Conservation (phyloP, 1,284 basidiomycete genomes). For the Xerocomus minutiporus region DNA sequence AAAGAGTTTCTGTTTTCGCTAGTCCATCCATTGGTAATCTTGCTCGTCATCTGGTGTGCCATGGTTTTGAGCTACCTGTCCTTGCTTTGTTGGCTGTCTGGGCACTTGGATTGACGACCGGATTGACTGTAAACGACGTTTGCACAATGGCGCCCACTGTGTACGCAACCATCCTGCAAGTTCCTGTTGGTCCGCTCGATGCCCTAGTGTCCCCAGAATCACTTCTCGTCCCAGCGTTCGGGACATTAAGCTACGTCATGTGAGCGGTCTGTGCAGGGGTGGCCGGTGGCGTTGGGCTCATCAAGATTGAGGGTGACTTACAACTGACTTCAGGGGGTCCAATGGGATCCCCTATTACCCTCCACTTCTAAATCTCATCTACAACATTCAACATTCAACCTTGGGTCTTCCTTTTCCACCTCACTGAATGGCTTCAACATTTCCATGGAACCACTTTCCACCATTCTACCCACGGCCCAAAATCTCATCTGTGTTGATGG, state of each 20-base stretch:
- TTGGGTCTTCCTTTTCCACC: too few species aligned
- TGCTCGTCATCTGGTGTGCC: neutral
- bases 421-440: constrained; percentile 19
- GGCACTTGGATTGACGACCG: constrained; percentile 11
- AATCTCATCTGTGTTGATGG: constrained; percentile 2
- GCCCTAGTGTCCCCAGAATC: neutral
- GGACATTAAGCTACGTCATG: constrained; percentile 1
- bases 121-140: constrained; percentile 13
- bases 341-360: constrained; percentile 14
- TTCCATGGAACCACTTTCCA: constrained; percentile 11
- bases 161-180: neutral
- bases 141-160: constrained; percentile 4
- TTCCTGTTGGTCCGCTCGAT: constrained; percentile 8
- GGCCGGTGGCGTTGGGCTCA: constrained; percentile 1
- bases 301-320: constrained; percentile 5
- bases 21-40: constrained; percentile 11
- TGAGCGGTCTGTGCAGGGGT: constrained; percentile 7
- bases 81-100: constrained; percentile 11
- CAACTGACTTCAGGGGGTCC: neutral
- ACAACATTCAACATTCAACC: too few species aligned
- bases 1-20: constrained; percentile 12
- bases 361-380: neutral
- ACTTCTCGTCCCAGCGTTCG: neutral
- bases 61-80: constrained; percentile 9
- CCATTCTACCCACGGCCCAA: constrained; percentile 10